Evolutionary conservation across 2,329 filamentous ascomycete genomes (phyloP), one percentile per base, ranked within the genome.

Genomic region (Phaeosphaeria sp.): DNA sequence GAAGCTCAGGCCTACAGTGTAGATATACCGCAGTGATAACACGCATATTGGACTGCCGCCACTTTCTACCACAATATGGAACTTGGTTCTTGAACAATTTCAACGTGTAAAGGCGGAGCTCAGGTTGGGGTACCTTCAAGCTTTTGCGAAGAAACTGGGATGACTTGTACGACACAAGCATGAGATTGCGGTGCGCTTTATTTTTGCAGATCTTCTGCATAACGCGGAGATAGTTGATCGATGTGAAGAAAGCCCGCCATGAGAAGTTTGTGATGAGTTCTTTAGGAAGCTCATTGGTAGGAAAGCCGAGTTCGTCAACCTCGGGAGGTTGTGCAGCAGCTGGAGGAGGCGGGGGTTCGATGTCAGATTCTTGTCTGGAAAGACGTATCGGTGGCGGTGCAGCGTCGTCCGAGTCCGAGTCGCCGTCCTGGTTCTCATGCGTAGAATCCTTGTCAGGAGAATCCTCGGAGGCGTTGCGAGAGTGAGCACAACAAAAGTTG

Each of bases 11-110:
- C 7, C 93, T 86, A 73, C 94, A 97, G 79, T 97, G 92, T 49
- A 99, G 83, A 77, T 97, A 99, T 1, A 99, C 92, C 3, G 93
- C 93, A 0, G 95, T 99, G 73, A 99, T 99, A 72, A 98, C 93
- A 54, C 94, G 91, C 95, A 99, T 99, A 78, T 99, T 98, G 67
- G 89, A 89, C 80, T 98, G 95, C 15, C 95, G 89, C 95, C 95
- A 99, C 80, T 99, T 99, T 44, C 95, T 89, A 21, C 95, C 94
- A 77, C 94, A 98, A 82, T 97, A 99, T 1, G 95, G 95, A 4
- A 99, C 95, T 78, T 99, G 95, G 59, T 93, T 95, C 79, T 99
- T 99, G 88, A 98, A 98, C 0, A 99, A 85, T 79, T 99, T 99
- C 67, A 99, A 86, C 0, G 95, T 97, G 81, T 98, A 98, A 44